These are phyloP conservation scores for Globisporangium perplexum DNA, from an alignment of 352 stramenopile genomes.

Conservation along the genomic window DNA sequence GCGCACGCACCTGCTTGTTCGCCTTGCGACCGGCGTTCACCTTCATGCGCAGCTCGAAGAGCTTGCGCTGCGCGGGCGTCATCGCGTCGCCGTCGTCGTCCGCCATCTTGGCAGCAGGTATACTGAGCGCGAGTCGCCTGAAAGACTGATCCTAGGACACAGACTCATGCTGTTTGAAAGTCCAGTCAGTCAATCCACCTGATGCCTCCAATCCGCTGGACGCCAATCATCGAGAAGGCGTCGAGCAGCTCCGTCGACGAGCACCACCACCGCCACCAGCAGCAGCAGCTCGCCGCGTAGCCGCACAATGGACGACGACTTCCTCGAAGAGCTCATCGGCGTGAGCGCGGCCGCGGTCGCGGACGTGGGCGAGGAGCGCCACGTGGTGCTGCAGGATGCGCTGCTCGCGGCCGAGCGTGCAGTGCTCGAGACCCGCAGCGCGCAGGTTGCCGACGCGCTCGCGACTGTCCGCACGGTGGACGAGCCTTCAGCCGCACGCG, in stretches of 20 bases:
- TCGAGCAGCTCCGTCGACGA: no score
- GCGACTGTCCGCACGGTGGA: slow-evolving; percentile 1
- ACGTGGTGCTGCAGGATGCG: slow-evolving; percentile 26
- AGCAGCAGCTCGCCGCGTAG: no score
- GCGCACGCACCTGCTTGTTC: slow-evolving; percentile 57
- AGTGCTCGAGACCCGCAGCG: slow-evolving; percentile 43
- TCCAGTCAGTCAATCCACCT: no score
- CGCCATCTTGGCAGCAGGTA: slow-evolving; percentile 12
- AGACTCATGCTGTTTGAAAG: no score
- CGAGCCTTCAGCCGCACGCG: slow-evolving; percentile 5
- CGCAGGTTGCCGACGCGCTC: slow-evolving; percentile 21
- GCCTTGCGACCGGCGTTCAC: slow-evolving; percentile 75
- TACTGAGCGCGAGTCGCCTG: neutral
- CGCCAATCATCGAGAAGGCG: slow-evolving; percentile 1
- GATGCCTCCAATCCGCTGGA: neutral
- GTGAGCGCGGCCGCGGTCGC: slow-evolving; percentile 40
- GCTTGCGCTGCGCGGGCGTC: slow-evolving; percentile 72
- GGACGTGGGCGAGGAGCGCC: slow-evolving; percentile 24
- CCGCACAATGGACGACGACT: slow-evolving; percentile 38
- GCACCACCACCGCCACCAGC: no score
- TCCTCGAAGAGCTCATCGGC: slow-evolving; percentile 57
- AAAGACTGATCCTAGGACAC: no score
- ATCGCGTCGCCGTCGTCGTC: slow-evolving; percentile 49
- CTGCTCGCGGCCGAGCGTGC: slow-evolving; percentile 48
- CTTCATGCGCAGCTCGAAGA: slow-evolving; percentile 86